These are phyloP conservation scores for Skeletonema marinoi DNA, from an alignment of 108 stramenopile genomes.

Conservation along the genomic window DNA sequence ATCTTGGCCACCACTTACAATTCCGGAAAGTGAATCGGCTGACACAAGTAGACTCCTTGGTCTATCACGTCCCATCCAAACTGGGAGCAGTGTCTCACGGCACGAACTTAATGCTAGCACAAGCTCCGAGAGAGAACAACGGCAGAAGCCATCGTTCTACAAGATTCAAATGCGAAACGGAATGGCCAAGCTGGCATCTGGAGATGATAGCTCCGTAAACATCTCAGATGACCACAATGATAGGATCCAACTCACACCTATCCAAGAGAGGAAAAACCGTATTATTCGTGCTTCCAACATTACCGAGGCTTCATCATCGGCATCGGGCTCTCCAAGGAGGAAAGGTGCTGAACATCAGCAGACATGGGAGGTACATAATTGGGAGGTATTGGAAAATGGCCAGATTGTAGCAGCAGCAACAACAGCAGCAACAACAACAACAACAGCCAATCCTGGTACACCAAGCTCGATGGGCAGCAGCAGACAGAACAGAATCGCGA, in stretches of 20 bases:
- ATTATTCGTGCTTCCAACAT: background rate
- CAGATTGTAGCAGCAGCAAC: background rate
- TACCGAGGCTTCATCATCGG: background rate
- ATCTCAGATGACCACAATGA: background rate
- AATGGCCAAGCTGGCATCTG: background rate
- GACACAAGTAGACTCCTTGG: background rate
- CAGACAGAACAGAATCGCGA: background rate
- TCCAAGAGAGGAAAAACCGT: background rate
- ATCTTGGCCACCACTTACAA: background rate
- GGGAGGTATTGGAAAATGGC: background rate
- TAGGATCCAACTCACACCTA: conserved; percentile 3
- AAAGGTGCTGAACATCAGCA: background rate
- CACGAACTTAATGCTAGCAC: background rate
- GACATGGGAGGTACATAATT: background rate
- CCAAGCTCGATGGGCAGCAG: background rate
- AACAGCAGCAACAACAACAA: too few species aligned
- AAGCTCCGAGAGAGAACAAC: background rate
- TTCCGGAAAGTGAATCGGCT: background rate
- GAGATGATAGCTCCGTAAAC: background rate
- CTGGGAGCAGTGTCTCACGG: background rate
- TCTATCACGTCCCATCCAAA: background rate
- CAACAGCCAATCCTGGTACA: background rate
- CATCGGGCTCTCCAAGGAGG: background rate
- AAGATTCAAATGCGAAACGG: background rate
- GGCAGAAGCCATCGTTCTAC: background rate